Evolutionary conservation across 2,329 filamentous ascomycete species (phyloP), one percentile per base, ranked within the genome.

Genomic region (Penicillium sp.): DNA sequence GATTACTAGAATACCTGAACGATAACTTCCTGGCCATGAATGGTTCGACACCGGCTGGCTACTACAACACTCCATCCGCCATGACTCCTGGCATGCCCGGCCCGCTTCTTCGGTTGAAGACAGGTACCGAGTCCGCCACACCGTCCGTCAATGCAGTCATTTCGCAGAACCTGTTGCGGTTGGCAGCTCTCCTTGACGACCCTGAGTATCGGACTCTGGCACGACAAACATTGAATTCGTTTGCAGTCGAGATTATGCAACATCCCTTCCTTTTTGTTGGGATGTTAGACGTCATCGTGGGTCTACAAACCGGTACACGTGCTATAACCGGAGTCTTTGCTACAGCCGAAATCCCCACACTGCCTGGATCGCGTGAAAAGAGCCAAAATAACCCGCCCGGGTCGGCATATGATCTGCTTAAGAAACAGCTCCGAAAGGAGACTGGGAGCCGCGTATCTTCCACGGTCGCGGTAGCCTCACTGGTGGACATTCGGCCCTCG

Each of bases 241-340:
- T 99, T 65, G 91, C 96, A 65, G 88, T 90, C 0, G 95, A 99
- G 77, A 87, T 96, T 65, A 81, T 96, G 69, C 92, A 98, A 73
- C 92, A 98, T 67, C 92, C 95, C 0, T 96, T 95, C 81, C 81
- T 98, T 2, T 98, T 96, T 75, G 88, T 91, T 0, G 90, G 90
- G 4, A 81, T 98, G 66, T 81, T 98, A 66, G 84, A 86, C 3
- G 84, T 84, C 0, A 85, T 98, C 2, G 91, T 96, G 10, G 85
- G 87, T 1, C 85, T 88, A 4, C 85, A 88, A 58, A 75, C 96
- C 3, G 92, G 92, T 0, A 83, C 87, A 2, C 83, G 83, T 53
- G 83, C 83, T 19, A 71, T 86, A 2, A 82, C 88, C 10, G 77
- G 88, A 6, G 78, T 82, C 1, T 80, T 83, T 9, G 75, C 79